Conservation (phyloP, 805 yeast genomes). For the Starmerella floris region DNA sequence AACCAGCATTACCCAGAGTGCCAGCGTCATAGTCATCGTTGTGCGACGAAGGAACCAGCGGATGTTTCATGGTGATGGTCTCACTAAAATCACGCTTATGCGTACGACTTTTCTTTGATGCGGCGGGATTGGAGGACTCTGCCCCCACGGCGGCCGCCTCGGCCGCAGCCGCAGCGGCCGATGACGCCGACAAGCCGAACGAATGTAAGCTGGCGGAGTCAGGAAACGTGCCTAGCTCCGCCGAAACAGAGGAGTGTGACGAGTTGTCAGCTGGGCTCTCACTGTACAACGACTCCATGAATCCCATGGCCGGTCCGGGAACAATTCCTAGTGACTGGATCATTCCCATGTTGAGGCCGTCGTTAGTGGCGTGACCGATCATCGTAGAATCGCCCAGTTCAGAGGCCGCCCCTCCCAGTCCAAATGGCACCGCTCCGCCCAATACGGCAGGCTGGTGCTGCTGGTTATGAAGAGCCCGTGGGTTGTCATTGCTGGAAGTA, state of each 20-base stretch:
- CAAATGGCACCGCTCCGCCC: no score
- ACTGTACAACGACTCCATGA: neutral
- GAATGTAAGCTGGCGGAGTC: no score
- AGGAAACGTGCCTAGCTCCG: no score
- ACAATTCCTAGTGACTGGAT: no score
- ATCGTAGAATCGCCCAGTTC: no score
- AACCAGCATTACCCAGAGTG: neutral
- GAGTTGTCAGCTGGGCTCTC: neutral
- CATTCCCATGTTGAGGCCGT: no score
- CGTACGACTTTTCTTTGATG: neutral
- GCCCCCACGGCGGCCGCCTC: neutral
- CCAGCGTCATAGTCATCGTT: conserved; percentile 2
- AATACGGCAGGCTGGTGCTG: no score
- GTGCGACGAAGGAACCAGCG: conserved; percentile 13
- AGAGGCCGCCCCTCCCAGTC: no score
- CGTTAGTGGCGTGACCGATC: no score
- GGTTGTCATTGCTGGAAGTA: no score
- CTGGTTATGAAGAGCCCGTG: no score
- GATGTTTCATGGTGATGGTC: conserved; percentile 16
- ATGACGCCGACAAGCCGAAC: neutral
- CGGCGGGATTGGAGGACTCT: neutral
- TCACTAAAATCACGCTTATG: conserved; percentile 17
- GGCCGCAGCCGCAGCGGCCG: neutral
- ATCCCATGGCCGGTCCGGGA: neutral
- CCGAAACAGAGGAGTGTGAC: neutral